A percentile compares a stretch with the other conserved stretches of the same genome.
These are phyloP conservation scores for Whalleya microplaca DNA, from an alignment of 2,329 filamentous ascomycete genomes.

Conservation along the genomic window DNA sequence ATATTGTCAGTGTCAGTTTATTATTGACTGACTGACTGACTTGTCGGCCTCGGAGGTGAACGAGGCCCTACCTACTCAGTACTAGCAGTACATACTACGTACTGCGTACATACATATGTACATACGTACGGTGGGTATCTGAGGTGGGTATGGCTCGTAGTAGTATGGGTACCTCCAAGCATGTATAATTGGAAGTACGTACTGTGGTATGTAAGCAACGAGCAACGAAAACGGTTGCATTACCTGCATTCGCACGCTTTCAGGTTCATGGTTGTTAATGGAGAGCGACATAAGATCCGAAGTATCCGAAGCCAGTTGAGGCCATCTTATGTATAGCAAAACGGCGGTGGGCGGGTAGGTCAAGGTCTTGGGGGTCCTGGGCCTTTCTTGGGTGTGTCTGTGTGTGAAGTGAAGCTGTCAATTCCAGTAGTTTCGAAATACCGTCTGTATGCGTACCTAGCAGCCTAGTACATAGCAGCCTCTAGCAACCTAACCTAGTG, in stretches of 20 bases:
- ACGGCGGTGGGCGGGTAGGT: not conserved
- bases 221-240: not conserved
- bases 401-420: not conserved
- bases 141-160: no score
- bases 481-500: no score
- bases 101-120: not conserved
- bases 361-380: not conserved
- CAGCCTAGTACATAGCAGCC: no score
- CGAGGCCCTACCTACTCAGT: not conserved
- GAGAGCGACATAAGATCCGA: not conserved
- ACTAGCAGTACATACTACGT: no score
- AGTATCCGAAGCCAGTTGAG: not conserved
- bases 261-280: not conserved
- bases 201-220: not conserved
- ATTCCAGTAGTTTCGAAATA: not conserved
- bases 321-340: not conserved
- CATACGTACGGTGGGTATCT: no score
- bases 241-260: not conserved
- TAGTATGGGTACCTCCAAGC: no score
- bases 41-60: not conserved
- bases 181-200: no score
- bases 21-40: no score
- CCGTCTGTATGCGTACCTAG: no score
- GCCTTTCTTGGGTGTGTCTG: not conserved
- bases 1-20: constrained; percentile 5